Evolutionary conservation across 139 green algal genomes (phyloP), one percentile per base, ranked within the genome.

Genomic region (Coelastrella sp.): DNA sequence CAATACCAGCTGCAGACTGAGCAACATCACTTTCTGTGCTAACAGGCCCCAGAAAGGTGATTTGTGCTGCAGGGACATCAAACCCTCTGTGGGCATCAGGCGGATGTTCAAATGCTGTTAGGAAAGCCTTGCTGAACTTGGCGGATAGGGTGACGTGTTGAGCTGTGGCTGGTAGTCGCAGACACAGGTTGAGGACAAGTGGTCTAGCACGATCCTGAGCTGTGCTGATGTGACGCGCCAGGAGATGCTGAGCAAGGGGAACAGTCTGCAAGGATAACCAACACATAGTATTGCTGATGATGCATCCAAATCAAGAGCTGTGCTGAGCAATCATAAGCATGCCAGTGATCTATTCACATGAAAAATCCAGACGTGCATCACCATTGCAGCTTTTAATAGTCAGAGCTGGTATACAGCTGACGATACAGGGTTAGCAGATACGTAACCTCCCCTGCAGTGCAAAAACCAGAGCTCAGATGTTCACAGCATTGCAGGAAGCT

Each of bases 21-120:
- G n/a, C n/a, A n/a, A n/a, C n/a, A n/a, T n/a, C n/a, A n/a, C 48
- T 34, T 9, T 23, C 32, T 35, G 2, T 27, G 32, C 35, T 74
- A 4, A 38, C 32, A 48, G 30, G 17, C 19, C 37, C 37, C 66
- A 74, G 34, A 23, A 72, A 41, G 3, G 83, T 91, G 0, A 96
- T 83, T 6, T 95, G 11, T 0, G 96, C 92, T 2, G 96, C 88
- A 0, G 96, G 96, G 2, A 99, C 85, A 86, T 98, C 95, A 73
- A 98, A 93, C 8, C 96, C 96, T 0, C 96, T 86, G 73, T 94
- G 91, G 11, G 94, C 91, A 83, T 97, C 94, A 0, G 94, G 93
- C 2, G 95, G 92, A 71, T 94, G 91, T 59, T 96, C 92, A 40
- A 89, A 89, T 8, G 94, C 77, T 2, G 87, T 89, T 19, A 96